Percentiles rank a stretch among this genome's conserved stretches.
Conservation (phyloP, 2,329 filamentous ascomycete species). For the Parascedosporium putredinis region DNA sequence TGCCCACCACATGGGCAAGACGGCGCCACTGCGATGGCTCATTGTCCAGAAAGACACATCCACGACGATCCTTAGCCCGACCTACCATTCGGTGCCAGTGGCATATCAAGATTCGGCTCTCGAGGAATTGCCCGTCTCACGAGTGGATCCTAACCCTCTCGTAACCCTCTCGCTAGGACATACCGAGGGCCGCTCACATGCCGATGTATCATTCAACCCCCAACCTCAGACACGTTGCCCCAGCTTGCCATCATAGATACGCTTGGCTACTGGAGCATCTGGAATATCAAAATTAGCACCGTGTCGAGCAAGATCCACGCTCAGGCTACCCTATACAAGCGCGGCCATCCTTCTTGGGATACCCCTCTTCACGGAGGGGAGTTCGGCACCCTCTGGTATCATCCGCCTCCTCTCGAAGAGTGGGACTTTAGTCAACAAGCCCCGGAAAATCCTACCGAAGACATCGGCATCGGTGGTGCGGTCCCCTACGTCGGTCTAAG, state of each 20-base stretch:
- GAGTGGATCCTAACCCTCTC: constrained; percentile 45
- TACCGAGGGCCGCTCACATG: constrained; percentile 45
- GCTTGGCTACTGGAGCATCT: constrained; percentile 56
- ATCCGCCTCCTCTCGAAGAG: background rate
- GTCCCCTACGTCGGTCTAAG: background rate
- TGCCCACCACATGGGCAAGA: constrained; percentile 25
- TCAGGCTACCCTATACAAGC: background rate
- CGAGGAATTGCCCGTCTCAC: constrained; percentile 27
- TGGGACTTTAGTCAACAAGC: background rate
- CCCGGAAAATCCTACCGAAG: background rate
- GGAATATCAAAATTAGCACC: constrained; percentile 29
- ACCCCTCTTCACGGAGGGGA: background rate
- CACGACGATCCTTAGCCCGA: constrained; percentile 41
- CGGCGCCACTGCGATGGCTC: constrained; percentile 36
- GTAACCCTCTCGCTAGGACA: constrained; percentile 38
- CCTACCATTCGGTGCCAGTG: constrained; percentile 30
- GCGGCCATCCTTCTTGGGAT: background rate
- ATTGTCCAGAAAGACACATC: constrained; percentile 41
- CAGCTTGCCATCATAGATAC: constrained; percentile 59
- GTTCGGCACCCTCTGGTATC: constrained; percentile 5
- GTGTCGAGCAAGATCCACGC: background rate
- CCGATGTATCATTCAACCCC: constrained; percentile 57
- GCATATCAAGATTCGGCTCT: constrained; percentile 10
- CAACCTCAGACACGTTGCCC: constrained; percentile 33
- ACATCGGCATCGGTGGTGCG: background rate